Evolutionary conservation across 1,284 basidiomycete species (phyloP).

Genomic region (Sporisorium reilianum): DNA sequence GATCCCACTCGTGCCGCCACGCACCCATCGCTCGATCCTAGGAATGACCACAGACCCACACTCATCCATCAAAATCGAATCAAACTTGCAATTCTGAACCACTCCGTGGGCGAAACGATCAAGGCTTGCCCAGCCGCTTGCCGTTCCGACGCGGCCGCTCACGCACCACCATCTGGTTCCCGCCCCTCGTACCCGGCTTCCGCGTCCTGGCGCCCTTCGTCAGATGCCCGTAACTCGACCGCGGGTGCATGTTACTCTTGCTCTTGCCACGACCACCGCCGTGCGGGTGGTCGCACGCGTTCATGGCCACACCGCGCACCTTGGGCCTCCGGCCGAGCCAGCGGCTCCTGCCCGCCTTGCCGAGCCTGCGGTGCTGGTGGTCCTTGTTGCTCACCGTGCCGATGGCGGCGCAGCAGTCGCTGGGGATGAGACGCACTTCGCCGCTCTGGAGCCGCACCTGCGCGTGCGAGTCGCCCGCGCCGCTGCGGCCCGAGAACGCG

Average conservation of each 20-base stretch:
- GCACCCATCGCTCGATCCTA: too few species aligned
- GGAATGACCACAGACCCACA: too few species aligned
- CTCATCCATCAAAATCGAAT: too few species aligned
- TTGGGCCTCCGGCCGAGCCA: conserved; percentile 89
- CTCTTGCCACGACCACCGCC: conserved; percentile 98
- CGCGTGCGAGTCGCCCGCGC: conserved; percentile 74
- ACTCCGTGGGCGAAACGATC: too few species aligned
- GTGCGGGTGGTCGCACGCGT: conserved; percentile 95
- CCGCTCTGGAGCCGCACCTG: conserved; percentile 91
- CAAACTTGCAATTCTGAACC: too few species aligned
- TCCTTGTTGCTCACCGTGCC: conserved; percentile 92
- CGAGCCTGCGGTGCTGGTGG: conserved; percentile 85
- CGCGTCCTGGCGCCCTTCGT: conserved; percentile 92
- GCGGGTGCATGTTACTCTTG: conserved; percentile 80
- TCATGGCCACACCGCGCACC: conserved; percentile 98
- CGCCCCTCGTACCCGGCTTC: conserved; percentile 83
- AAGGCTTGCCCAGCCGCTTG: conserved; percentile 71
- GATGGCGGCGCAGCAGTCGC: conserved; percentile 87
- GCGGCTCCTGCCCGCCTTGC: conserved; percentile 89
- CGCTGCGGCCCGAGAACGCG: conserved; percentile 54
- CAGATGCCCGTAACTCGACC: conserved; percentile 86
- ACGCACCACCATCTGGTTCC: conserved; percentile 93
- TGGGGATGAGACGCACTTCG: conserved; percentile 87
- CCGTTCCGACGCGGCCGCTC: conserved; percentile 88
- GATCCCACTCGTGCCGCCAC: too few species aligned